Conservation (phyloP, 768 basidiomycete genomes). For the Collybiopsis confluens region DNA sequence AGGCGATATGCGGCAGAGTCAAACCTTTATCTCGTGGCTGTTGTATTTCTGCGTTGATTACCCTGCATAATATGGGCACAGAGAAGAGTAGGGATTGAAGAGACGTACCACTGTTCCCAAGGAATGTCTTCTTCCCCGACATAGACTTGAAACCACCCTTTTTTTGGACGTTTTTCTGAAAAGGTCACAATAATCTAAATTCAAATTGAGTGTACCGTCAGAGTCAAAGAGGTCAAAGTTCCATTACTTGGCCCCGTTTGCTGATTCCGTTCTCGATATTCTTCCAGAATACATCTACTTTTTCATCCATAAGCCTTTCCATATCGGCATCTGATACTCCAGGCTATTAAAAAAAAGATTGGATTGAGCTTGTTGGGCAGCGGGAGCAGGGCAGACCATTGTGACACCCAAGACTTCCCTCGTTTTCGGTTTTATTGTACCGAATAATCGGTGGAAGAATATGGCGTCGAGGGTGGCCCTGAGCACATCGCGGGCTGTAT, state of each 20-base stretch:
- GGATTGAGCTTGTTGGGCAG: background rate
- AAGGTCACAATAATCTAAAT: conserved; percentile 67
- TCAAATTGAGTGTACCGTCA: background rate
- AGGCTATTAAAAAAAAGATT: conserved; percentile 45
- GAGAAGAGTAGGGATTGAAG: background rate
- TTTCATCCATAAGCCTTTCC: conserved; percentile 67
- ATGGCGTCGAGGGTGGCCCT: conserved; percentile 63
- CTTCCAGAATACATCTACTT: conserved; percentile 77
- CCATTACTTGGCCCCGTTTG: conserved; percentile 66
- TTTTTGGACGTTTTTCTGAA: conserved; percentile 73
- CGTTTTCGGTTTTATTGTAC: conserved; percentile 68
- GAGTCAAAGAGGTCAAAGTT: background rate
- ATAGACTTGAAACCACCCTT: conserved; percentile 72
- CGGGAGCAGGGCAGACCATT: conserved; percentile 48
- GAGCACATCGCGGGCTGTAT: background rate
- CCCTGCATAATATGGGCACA: conserved; percentile 37
- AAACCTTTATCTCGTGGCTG: conserved; percentile 68
- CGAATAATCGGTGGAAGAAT: conserved; percentile 80
- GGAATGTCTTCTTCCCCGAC: conserved; percentile 77
- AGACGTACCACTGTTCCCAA: conserved; percentile 78
- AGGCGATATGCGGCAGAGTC: background rate
- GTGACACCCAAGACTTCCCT: conserved; percentile 83
- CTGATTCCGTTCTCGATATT: conserved; percentile 59
- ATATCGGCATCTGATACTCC: conserved; percentile 73
- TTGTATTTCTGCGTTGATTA: conserved; percentile 74